Conservation (phyloP, 768 basidiomycete species). For the Tricholoma hemisulphureum region DNA sequence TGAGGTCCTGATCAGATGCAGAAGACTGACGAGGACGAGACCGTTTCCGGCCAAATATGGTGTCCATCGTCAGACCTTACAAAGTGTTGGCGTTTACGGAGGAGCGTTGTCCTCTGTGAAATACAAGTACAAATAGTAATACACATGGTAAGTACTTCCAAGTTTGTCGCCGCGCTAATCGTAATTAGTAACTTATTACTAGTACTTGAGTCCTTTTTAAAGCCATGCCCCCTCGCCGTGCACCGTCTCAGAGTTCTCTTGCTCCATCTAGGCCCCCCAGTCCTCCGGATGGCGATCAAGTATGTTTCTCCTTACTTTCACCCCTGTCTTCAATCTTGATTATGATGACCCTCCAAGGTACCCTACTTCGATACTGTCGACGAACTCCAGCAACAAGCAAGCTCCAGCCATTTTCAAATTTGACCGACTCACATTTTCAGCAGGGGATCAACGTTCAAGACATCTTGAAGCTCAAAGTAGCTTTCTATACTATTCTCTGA, state of each 20-base stretch:
- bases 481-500: slow-evolving; percentile 19
- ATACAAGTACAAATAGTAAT: background rate
- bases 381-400: slow-evolving; percentile 79
- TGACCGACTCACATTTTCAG: background rate
- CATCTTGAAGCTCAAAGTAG: slow-evolving; percentile 87
- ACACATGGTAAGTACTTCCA: too few relatives aligned
- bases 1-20: slow-evolving; percentile 56
- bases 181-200: too few relatives aligned
- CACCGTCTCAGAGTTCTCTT: slow-evolving; percentile 45
- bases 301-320: background rate
- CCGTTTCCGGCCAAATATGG: slow-evolving; percentile 65
- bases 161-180: too few relatives aligned
- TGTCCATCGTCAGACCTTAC: slow-evolving; percentile 50
- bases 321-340: background rate
- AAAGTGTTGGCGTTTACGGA: background rate
- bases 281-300: slow-evolving; percentile 25
- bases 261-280: slow-evolving; percentile 46
- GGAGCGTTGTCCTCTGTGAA: background rate
- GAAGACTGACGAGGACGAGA: slow-evolving; percentile 62
- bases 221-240: slow-evolving; percentile 48
- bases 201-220: too few relatives aligned
- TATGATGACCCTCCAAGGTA: slow-evolving; percentile 37
- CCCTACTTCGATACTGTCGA: slow-evolving; percentile 79
- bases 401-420: slow-evolving; percentile 13
- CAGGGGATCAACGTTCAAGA: slow-evolving; percentile 96